Conservation (phyloP, 2,329 filamentous ascomycete genomes). For the Sphaerulina populicola region DNA sequence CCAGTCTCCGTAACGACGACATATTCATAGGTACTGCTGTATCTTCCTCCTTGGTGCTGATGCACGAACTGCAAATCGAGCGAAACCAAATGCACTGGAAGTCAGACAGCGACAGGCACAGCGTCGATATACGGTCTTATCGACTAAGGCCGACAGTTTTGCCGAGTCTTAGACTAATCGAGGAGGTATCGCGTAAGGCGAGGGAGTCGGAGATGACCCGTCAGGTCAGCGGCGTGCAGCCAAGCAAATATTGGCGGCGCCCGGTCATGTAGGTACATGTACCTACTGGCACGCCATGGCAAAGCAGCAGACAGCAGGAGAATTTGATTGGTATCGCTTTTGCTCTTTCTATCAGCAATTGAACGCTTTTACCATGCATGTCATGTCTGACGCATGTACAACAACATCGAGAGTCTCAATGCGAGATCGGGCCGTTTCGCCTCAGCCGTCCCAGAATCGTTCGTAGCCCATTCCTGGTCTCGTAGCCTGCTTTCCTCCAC, state of each 20-base stretch:
- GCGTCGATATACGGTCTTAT: too few species aligned
- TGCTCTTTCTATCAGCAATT: background rate
- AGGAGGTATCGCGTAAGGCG: too few species aligned
- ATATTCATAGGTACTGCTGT: background rate
- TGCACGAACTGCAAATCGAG: background rate
- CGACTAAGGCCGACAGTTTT: background rate
- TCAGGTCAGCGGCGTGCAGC: background rate
- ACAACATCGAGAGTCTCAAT: background rate
- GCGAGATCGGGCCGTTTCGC: background rate
- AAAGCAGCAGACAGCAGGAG: background rate
- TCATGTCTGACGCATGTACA: background rate
- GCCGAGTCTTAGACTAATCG: background rate
- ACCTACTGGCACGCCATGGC: too few species aligned
- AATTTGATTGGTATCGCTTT: background rate
- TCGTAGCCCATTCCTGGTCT: conserved; percentile 10
- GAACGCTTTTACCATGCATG: background rate
- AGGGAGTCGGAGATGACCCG: too few species aligned
- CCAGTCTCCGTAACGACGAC: background rate
- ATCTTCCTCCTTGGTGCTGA: background rate
- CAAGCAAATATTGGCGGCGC: too few species aligned
- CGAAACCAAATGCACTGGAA: background rate
- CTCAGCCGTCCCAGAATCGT: background rate
- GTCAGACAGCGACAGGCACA: too few species aligned
- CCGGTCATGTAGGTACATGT: too few species aligned
- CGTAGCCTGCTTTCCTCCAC: conserved; percentile 2